Evolutionary conservation across 2,329 filamentous ascomycete species (phyloP).

Genomic region (Dryadomyces sulphureus): DNA sequence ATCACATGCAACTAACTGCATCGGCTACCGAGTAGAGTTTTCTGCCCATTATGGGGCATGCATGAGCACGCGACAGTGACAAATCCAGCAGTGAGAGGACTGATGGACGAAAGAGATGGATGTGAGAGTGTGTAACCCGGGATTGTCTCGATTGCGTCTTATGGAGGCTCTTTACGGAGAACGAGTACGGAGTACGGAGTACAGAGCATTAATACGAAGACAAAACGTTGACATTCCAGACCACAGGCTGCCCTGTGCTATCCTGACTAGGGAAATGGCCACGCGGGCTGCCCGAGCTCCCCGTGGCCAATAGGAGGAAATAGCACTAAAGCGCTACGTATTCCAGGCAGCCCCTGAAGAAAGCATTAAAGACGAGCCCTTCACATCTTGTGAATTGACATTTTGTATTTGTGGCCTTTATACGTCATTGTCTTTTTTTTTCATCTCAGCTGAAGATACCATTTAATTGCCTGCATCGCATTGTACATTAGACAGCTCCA

Average conservation of each 20-base stretch:
- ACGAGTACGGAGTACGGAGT: not conserved
- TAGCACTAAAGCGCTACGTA: not conserved
- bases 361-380: not conserved
- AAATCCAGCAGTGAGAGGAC: too few species aligned
- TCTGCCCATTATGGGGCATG: not conserved
- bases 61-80: not conserved
- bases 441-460: too few species aligned
- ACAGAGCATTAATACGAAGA: not conserved
- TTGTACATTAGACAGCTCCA: too few species aligned
- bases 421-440: too few species aligned
- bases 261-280: not conserved
- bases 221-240: too few species aligned
- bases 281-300: not conserved
- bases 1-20: too few species aligned
- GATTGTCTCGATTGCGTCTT: not conserved
- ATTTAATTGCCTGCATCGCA: too few species aligned
- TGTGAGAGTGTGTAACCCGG: too few species aligned
- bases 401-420: not conserved
- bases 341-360: not conserved
- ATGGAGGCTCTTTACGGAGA: not conserved
- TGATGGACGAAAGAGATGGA: too few species aligned
- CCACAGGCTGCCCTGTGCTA: not conserved
- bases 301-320: not conserved
- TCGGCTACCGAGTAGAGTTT: too few species aligned
- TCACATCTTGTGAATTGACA: not conserved